A percentile compares a stretch with the other conserved stretches of the same genome.
Conservation (phyloP, 345 rosid species). For the Anastatica hierochuntica region DNA sequence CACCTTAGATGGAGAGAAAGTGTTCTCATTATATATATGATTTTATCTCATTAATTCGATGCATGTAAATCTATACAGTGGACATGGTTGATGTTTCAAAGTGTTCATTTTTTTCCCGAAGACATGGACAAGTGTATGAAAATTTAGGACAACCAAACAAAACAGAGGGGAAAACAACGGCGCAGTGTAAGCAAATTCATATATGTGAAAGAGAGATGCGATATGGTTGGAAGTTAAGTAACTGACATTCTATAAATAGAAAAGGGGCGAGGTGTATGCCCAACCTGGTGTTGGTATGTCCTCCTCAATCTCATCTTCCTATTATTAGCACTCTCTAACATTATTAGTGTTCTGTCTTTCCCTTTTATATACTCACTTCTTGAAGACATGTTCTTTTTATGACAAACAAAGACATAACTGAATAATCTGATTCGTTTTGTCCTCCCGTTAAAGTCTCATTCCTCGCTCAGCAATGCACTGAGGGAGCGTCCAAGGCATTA, state of each 20-base stretch:
- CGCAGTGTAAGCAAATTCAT: conserved; percentile 3
- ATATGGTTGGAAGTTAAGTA: conserved; percentile 22
- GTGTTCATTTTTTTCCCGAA: background rate
- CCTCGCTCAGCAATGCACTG: conserved; percentile 4
- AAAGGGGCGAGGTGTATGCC: conserved; percentile 17
- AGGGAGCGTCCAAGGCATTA: conserved; percentile 11
- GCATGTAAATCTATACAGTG: background rate
- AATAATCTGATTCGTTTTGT: conserved; percentile 4
- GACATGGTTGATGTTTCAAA: background rate
- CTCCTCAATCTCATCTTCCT: conserved; percentile 12
- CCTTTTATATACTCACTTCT: conserved; percentile 11
- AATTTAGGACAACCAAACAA: conserved; percentile 4
- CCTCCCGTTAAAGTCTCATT: background rate
- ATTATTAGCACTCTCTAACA: conserved; percentile 15
- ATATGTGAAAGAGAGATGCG: conserved; percentile 15
- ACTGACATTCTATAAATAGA: conserved; percentile 19
- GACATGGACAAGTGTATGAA: conserved; percentile 7
- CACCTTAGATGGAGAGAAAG: too few relatives aligned
- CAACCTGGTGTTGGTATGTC: conserved; percentile 24
- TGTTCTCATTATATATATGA: too few relatives aligned
- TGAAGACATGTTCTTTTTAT: conserved; percentile 2
- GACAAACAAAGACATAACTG: background rate
- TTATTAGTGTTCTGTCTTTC: conserved; percentile 14
- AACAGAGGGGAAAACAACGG: background rate
- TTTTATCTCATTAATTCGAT: background rate